Percentiles rank a stretch among this genome's conserved stretches.
Evolutionary conservation across 495 filamentous ascomycete genomes (phyloP).

Genomic region (Penicillium diatomitis): DNA sequence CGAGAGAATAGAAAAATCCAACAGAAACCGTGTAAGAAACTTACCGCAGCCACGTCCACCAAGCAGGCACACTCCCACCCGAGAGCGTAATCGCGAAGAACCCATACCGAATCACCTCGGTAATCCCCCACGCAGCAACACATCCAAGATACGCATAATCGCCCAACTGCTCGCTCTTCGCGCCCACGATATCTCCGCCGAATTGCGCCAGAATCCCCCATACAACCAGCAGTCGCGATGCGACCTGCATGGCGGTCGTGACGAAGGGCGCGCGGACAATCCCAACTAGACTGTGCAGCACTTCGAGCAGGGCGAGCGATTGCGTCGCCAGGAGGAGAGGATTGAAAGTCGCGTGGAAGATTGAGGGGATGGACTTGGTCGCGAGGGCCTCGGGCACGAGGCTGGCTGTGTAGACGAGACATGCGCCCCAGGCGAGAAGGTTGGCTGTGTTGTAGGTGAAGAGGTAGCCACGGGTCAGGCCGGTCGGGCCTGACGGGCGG

Average conservation of each 20-base stretch:
- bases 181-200: conserved; percentile 23
- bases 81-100: conserved; percentile 72
- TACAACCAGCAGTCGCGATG: conserved; percentile 70
- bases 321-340: conserved; percentile 70
- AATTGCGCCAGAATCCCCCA: conserved; percentile 69
- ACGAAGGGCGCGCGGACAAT: conserved; percentile 74
- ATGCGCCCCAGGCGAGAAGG: conserved; percentile 62
- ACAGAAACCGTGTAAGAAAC: conserved; percentile 1
- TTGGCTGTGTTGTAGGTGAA: conserved; percentile 74
- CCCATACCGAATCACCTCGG: conserved; percentile 80
- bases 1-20: background rate
- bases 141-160: conserved; percentile 38
- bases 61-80: conserved; percentile 46
- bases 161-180: conserved; percentile 17
- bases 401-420: conserved; percentile 51
- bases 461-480: conserved; percentile 48
- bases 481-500: conserved; percentile 16
- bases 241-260: conserved; percentile 86
- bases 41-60: conserved; percentile 68
- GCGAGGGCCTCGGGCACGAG: conserved; percentile 28
- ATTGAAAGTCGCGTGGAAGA: conserved; percentile 48
- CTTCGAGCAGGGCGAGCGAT: conserved; percentile 71
- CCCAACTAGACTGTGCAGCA: conserved; percentile 65
- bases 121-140: conserved; percentile 70
- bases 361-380: conserved; percentile 35